Evolutionary conservation across 1,284 basidiomycete genomes (phyloP), one percentile per base, ranked within the genome.

Genomic region (Fomes fomentarius): DNA sequence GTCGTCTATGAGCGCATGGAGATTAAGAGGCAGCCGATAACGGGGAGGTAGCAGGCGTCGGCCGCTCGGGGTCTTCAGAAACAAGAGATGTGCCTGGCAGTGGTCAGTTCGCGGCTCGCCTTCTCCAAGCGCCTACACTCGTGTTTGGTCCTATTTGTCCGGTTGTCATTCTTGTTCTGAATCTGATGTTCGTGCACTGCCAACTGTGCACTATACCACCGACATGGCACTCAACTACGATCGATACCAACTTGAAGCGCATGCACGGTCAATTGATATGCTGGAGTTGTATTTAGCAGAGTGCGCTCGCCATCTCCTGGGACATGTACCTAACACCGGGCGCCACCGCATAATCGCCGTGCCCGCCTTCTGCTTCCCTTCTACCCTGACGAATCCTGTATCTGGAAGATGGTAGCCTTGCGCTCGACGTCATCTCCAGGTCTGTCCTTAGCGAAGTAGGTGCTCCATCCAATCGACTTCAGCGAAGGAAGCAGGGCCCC

Each of bases 381-480:
- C n/a, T n/a, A n/a, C n/a, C n/a, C n/a, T n/a, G n/a, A n/a, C n/a
- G n/a, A n/a, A n/a, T n/a, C n/a, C n/a, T n/a, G n/a, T n/a, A 19
- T 49, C 12, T 19, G 17, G 22, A 34, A 44, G 10, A 41, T 15
- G 25, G 46, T 34, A 28, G 37, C 28, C 35, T 33, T 42, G 34
- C 40, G 41, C 47, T 22, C 28, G 8, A 38, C 37, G 47, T 45
- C 42, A 50, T 48, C 40, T 17, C 41, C 47, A 42, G 41, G 11
- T 19, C 38, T 25, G 17, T 50, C 28, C 21, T 25, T 49, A 22
- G 38, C 42, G 31, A 83, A 82, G 63, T 80, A 80, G 0, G 83
- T 78, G 56, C 78, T 81, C 82, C 84, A 87, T 24, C 74, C 66
- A 38, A 85, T 69, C 6, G 60, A 76, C 56, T 71, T 63, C 21